Evolutionary conservation across 768 basidiomycete species (phyloP), one percentile per base, ranked within the genome.

Genomic region (Cyclocybe aegerita): DNA sequence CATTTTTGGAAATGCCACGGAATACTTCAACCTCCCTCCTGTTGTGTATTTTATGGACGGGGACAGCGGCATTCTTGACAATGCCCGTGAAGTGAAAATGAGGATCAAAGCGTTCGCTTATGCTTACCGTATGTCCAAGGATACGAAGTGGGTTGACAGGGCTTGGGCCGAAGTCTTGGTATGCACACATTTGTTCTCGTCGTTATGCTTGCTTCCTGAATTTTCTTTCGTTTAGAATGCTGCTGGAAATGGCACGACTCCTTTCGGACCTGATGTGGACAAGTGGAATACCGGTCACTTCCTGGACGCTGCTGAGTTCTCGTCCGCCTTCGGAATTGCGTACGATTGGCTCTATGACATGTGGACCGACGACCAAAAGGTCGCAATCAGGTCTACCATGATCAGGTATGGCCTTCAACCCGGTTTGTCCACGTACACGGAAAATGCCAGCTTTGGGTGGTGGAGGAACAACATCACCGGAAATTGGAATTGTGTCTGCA

Each of bases 401-500:
- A 78, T 93, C 67, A 72, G 77, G 55, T 86, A 88, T 57, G 97
- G 93, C 49, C 80, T 99, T 23, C 68, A 62, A 49, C 81, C 75
- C 38, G 95, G 94, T 57, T 56, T 82, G 37, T 56, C 59, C 15
- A 82, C 81, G 1, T 86, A 77, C 56, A 72, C 73, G 17, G 64
- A 67, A 46, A 40, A 43, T 5, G 60, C 72, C 39, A 54, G 63
- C 29, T 77, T 73, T 45, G 86, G 86, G 42, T 97, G 94, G 94
- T 97, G 94, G 94, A 78, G 69, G 45, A 76, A 57, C 44, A 78
- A 73, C 54, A 80, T 81, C 40, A 78, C 77, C 53, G 96, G 96
- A 14, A 99, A 98, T 76, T 99, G 97, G 97, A 99, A 99, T 67
- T 98, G 96, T 66, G 91, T 93, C 49, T 93, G 88, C 75, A 98